Evolutionary conservation across 202 grass and related monocot species (phyloP), one percentile per base, ranked within the genome.

Genomic region (Eragrostis tef): DNA sequence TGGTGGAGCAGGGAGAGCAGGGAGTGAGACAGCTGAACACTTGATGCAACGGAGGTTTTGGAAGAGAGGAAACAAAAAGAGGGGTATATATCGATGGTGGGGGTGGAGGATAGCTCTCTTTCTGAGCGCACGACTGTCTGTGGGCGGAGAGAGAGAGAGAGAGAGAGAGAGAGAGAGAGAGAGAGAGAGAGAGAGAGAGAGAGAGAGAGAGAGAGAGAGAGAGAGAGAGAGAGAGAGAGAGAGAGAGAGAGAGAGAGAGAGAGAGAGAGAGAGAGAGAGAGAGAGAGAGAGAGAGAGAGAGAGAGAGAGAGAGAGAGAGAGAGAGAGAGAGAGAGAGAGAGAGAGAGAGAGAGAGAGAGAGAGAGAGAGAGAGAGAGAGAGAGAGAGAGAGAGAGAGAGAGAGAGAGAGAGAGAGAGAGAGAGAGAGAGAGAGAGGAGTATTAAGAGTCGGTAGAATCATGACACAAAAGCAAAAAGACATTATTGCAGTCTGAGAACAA

Each of bases 401-500:
- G 29, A 58, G 54, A 31, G n/a, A n/a, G n/a, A n/a, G n/a, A 67
- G n/a, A 11, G 27, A 51, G 6, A 39, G 53, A 58, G 65, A 6
- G 41, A n/a, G 44, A 19, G 48, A 50, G 26, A 9, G 67, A 45
- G 6, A 29, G 27, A 57, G 53, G 17, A 75, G 53, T 62, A 65
- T 81, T 81, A 85, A 49, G 70, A 69, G 43, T 72, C 83, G 57
- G 17, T 56, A 54, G 17, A 77, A 42, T 15, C 71, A 42, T 31
- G 79, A 59, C 74, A 75, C 56, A 82, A 73, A 78, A 81, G 75
- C 67, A 86, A 87, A 84, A 88, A 73, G 90, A 88, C 75, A 93
- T 84, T 88, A 93, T 84, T 88, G 88, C 82, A 91, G 92, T 93
- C 90, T 90, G 87, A 67, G 52, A 58, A 68, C 82, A 86, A 74